Percentiles rank a stretch among this genome's conserved stretches.
Evolutionary conservation across 768 basidiomycete genomes (phyloP).

Genomic region (Phylloporus rhodoxanthus): DNA sequence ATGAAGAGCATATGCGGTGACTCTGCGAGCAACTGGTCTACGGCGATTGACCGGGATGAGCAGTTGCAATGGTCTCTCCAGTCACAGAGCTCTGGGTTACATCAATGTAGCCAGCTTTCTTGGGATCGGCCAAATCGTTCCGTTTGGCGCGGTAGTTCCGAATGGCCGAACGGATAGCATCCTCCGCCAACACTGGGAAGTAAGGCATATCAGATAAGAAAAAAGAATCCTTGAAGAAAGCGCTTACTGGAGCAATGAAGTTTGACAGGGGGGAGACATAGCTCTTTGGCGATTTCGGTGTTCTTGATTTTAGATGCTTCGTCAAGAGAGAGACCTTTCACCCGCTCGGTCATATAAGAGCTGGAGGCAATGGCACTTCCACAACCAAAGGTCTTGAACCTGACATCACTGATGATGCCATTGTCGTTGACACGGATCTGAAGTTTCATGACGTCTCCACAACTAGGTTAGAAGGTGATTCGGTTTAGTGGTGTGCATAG

Average conservation of each 20-base stretch:
- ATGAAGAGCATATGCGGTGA: neutral
- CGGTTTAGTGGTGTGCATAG: conserved; percentile 14
- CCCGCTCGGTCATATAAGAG: conserved; percentile 98
- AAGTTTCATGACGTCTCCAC: conserved; percentile 99
- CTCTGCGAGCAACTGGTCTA: conserved; percentile 4
- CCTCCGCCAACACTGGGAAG: conserved; percentile 83
- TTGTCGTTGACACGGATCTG: conserved; percentile 96
- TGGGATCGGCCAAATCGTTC: conserved; percentile 41
- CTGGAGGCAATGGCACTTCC: conserved; percentile 97
- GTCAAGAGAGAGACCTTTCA: conserved; percentile 89
- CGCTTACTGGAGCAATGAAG: conserved; percentile 87
- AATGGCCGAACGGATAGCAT: conserved; percentile 97
- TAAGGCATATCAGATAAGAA: conserved; percentile 20
- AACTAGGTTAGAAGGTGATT: conserved; percentile 41
- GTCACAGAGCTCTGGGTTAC: conserved; percentile 54
- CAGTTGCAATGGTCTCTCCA: conserved; percentile 49
- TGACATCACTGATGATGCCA: conserved; percentile 95
- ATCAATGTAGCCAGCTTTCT: conserved; percentile 63
- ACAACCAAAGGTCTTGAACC: conserved; percentile 99
- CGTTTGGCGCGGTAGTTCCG: conserved; percentile 92
- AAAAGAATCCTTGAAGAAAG: conserved; percentile 2
- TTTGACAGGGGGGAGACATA: conserved; percentile 93
- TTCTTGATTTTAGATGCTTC: conserved; percentile 97
- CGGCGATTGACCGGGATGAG: conserved; percentile 38
- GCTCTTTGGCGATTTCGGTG: conserved; percentile 97